phyloP scores from a whole-genome alignment of 768 basidiomycete genomes.

The Mycena floridula region DNA sequence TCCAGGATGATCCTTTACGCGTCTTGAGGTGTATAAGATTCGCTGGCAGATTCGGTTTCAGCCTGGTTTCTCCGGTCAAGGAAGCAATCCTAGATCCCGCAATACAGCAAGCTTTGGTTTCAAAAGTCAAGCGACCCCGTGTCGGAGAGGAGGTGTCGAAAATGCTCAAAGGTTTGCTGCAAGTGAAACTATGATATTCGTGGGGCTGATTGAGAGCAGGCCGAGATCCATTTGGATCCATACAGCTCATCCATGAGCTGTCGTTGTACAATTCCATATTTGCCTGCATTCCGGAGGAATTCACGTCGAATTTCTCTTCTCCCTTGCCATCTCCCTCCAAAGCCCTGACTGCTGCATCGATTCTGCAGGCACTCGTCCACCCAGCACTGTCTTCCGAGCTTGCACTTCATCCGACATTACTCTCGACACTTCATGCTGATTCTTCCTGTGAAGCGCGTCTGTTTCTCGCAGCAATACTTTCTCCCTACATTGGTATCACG shows the following conservation, averaged over 20 bases:
- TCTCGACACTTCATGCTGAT: conserved; percentile 32
- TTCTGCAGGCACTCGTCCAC: conserved; percentile 48
- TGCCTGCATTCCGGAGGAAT: conserved; percentile 40
- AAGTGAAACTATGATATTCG: conserved; percentile 2
- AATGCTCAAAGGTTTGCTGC: conserved; percentile 94
- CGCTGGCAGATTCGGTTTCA: conserved; percentile 84
- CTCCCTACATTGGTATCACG: conserved; percentile 57
- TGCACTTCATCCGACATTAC: conserved; percentile 42
- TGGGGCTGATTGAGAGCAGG: conserved; percentile 35
- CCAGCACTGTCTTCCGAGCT: conserved; percentile 22
- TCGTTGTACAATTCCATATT: conserved; percentile 67
- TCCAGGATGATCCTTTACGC: conserved; percentile 89
- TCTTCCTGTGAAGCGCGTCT: conserved; percentile 47
- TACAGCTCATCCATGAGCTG: conserved; percentile 70
- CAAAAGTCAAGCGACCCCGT: conserved; percentile 86
- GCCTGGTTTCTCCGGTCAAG: conserved; percentile 61
- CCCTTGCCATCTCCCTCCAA: conserved; percentile 28
- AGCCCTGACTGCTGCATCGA: conserved; percentile 49
- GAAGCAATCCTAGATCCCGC: conserved; percentile 52
- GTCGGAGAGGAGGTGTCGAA: conserved; percentile 90
- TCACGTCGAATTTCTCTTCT: conserved; percentile 38
- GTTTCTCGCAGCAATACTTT: conserved; percentile 75
- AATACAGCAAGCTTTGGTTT: conserved; percentile 62
- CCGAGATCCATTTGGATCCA: conserved; percentile 64
- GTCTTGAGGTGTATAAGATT: conserved; percentile 90